Conservation (phyloP, 2,329 filamentous ascomycete species). For the Mariannaea elegans region DNA sequence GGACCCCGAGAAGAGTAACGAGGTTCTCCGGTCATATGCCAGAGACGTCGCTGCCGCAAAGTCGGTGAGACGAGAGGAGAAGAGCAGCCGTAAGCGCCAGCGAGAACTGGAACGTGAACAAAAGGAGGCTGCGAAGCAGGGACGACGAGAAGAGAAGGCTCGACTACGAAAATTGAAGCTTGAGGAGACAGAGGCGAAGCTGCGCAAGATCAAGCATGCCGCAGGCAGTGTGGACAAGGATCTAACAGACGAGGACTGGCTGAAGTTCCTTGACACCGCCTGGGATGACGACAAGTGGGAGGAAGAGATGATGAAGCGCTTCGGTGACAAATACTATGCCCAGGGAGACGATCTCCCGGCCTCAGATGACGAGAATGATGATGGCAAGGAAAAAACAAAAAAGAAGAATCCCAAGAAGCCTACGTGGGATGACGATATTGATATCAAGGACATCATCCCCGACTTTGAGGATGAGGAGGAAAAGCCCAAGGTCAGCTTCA, state of each 20-base stretch:
- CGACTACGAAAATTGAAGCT: constrained; percentile 87
- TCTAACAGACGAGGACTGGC: constrained; percentile 80
- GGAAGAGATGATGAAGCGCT: constrained; percentile 84
- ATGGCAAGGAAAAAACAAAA: constrained; percentile 62
- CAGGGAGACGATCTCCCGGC: constrained; percentile 74
- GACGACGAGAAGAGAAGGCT: constrained; percentile 82
- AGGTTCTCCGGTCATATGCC: constrained; percentile 86
- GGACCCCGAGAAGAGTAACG: constrained; percentile 87
- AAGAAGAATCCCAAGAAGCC: constrained; percentile 63
- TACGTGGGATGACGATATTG: constrained; percentile 95
- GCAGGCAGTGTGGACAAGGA: constrained; percentile 78
- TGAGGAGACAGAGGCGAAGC: constrained; percentile 87
- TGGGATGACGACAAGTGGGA: constrained; percentile 95
- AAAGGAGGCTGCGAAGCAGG: constrained; percentile 80
- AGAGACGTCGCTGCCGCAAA: constrained; percentile 84
- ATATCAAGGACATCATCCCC: constrained; percentile 90
- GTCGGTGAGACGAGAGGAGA: constrained; percentile 86
- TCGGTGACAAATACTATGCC: constrained; percentile 91
- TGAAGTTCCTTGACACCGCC: constrained; percentile 82
- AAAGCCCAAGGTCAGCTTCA: constrained; percentile 63
- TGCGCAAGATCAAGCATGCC: constrained; percentile 87
- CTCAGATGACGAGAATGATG: constrained; percentile 70
- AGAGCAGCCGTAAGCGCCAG: constrained; percentile 77
- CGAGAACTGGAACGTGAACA: constrained; percentile 80
- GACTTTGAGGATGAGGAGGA: constrained; percentile 78